Evolutionary conservation across 2,329 filamentous ascomycete genomes (phyloP).

Genomic region (Aureobasidium sp.): DNA sequence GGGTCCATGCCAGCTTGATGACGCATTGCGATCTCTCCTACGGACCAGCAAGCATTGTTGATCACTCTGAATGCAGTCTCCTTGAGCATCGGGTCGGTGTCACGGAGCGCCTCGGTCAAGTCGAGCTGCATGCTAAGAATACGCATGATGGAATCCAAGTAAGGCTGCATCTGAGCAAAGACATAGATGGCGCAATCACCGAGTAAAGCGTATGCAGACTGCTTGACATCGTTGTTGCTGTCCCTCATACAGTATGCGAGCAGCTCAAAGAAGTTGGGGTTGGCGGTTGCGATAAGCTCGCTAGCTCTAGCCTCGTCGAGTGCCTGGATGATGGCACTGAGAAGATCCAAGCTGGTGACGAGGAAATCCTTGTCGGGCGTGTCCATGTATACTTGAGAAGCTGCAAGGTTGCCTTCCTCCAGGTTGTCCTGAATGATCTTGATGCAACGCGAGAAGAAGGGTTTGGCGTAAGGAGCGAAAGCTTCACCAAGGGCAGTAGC

Average conservation of each 20-base stretch:
- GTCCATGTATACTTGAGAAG: constrained; percentile 57
- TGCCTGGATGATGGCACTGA: constrained; percentile 89
- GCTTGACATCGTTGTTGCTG: constrained; percentile 79
- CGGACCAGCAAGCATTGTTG: constrained; percentile 98
- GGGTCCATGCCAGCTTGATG: constrained; percentile 63
- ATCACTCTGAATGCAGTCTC: constrained; percentile 75
- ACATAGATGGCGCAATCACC: constrained; percentile 93
- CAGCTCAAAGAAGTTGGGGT: constrained; percentile 83
- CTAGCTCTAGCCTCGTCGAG: constrained; percentile 64
- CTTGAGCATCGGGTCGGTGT: constrained; percentile 50
- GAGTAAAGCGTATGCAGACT: constrained; percentile 93
- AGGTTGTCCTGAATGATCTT: constrained; percentile 88
- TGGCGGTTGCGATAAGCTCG: constrained; percentile 65
- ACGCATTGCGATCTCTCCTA: constrained; percentile 82
- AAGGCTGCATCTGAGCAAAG: constrained; percentile 69
- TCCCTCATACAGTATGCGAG: constrained; percentile 90
- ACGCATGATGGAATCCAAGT: constrained; percentile 65
- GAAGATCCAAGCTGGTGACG: constrained; percentile 84
- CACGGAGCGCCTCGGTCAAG: constrained; percentile 59
- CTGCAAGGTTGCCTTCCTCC: constrained; percentile 65
- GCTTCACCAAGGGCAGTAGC: constrained; percentile 72
- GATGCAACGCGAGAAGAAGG: constrained; percentile 81
- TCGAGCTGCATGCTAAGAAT: constrained; percentile 84
- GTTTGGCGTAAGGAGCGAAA: constrained; percentile 77
- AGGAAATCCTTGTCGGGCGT: constrained; percentile 93